Evolutionary conservation across 2,329 filamentous ascomycete species (phyloP), one percentile per base, ranked within the genome.

Genomic region (Hypoxylon sp.): DNA sequence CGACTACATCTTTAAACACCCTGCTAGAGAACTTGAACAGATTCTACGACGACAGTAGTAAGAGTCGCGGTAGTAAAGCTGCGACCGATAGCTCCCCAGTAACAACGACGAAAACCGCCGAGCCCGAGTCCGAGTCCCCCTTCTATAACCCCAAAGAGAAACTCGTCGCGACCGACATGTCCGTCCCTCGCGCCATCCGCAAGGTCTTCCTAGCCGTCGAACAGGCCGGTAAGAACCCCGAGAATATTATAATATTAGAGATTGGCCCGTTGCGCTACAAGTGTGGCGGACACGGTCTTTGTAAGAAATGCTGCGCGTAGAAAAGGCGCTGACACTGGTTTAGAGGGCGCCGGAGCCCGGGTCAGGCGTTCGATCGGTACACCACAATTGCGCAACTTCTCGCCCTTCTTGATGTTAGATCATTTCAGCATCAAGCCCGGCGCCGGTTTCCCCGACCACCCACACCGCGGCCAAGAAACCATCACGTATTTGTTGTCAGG

Each of bases 341-440:
- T 6, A 56, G 95, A 98, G 81, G 95, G 95, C 48, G 93, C 91
- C 0, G 95, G 96, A 63, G 95, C 95, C 4, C 88, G 90, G 69
- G 95, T 98, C 13, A 90, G 95, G 70, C 90, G 95, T 65, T 95
- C 92, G 46, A 92, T 98, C 72, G 95, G 95, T 73, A 97, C 94
- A 0, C 87, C 92, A 4, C 87, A 92, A 72, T 86, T 98, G 22
- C 90, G 91, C 77, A 94, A 97, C 84, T 91, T 98, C 80, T 93
- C 91, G 13, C 96, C 95, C 0, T 98, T 98, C 82, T 86, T 98
- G 49, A 97, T 98, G 94, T 92, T 98, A 51, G 95, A 98, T 79
- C 93, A 98, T 83, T 98, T 98, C 84, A 88, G 86, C 61, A 89
- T 96, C 74, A 88, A 89, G 59, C 90, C 91, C 1, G 93, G 92